Conservation (phyloP, 805 yeast genomes). For the Schwanniomyces polymorphus region DNA sequence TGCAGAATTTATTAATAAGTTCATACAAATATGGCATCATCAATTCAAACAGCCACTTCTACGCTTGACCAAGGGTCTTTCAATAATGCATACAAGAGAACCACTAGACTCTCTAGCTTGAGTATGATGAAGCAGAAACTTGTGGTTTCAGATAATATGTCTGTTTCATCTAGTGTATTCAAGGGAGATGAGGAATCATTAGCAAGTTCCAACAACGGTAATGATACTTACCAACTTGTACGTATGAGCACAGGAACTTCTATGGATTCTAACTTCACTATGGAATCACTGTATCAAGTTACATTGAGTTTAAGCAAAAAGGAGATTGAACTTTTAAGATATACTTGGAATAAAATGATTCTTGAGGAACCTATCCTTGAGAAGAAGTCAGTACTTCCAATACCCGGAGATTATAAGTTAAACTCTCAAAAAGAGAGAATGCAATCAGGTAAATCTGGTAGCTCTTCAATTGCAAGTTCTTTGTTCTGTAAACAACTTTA, state of each 20-base stretch:
- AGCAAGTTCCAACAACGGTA: not conserved
- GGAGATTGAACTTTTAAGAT: slow-evolving; percentile 47
- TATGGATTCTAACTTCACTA: slow-evolving; percentile 18
- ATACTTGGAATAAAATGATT: slow-evolving; percentile 49
- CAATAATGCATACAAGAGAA: slow-evolving; percentile 6
- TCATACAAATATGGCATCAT: not conserved
- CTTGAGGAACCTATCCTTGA: slow-evolving; percentile 30
- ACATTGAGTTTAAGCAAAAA: slow-evolving; percentile 20
- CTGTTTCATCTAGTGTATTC: not conserved
- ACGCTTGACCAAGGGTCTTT: slow-evolving; percentile 4
- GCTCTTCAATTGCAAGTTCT: slow-evolving; percentile 37
- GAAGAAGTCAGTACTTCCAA: slow-evolving; percentile 11
- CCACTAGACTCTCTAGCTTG: slow-evolving; percentile 12
- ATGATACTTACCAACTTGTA: slow-evolving; percentile 21
- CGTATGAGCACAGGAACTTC: slow-evolving; percentile 22
- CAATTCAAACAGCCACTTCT: not conserved
- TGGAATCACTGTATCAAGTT: slow-evolving; percentile 16
- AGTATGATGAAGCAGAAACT: slow-evolving; percentile 11
- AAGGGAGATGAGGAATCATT: not conserved
- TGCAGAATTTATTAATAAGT: not conserved
- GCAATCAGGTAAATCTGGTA: slow-evolving; percentile 12
- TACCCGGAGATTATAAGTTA: slow-evolving; percentile 41
- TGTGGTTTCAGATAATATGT: not conserved
- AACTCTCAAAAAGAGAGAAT: not conserved
- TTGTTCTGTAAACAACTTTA: slow-evolving; percentile 77